A percentile compares a stretch with the other conserved stretches of the same genome.
These are phyloP conservation scores for Chloropicon primus DNA, from an alignment of 139 green algal species.

Conservation along the genomic window DNA sequence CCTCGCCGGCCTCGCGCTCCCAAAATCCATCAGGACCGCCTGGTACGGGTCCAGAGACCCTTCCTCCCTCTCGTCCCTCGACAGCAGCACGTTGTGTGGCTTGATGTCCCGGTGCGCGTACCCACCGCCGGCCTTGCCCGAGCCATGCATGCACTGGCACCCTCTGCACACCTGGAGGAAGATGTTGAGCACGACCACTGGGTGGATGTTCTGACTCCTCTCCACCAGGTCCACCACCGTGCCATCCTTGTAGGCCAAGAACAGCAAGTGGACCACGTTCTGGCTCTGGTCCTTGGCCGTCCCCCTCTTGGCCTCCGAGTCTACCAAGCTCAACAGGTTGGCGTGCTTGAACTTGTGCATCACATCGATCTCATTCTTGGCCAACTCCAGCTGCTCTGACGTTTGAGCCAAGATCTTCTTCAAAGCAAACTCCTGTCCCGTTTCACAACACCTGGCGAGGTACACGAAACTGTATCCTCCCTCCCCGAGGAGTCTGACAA, in stretches of 20 bases:
- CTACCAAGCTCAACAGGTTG: constrained; percentile 4
- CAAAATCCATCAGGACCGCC: constrained; percentile 74
- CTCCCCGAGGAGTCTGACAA: constrained; percentile 4
- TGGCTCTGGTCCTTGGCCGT: background rate
- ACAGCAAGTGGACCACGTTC: constrained; percentile 22
- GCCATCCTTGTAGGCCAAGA: constrained; percentile 9
- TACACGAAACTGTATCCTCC: constrained; percentile 8
- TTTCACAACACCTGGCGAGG: background rate
- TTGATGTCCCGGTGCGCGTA: constrained; percentile 76
- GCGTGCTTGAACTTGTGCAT: constrained; percentile 1
- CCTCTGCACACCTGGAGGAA: constrained; percentile 43
- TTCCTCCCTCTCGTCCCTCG: background rate
- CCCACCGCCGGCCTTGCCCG: constrained; percentile 12
- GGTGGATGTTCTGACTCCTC: background rate
- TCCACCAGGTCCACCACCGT: background rate
- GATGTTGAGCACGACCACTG: constrained; percentile 13
- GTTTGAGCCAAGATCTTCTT: constrained; percentile 6
- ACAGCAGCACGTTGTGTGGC: constrained; percentile 70
- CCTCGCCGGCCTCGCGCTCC: constrained; percentile 28
- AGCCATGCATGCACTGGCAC: constrained; percentile 47
- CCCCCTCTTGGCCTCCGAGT: constrained; percentile 1
- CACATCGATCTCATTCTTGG: background rate
- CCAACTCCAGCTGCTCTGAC: background rate
- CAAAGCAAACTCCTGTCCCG: constrained; percentile 2
- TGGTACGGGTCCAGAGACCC: constrained; percentile 15